Percentiles rank a stretch among this genome's conserved stretches.
Conservation (phyloP, 768 basidiomycete species). For the Mycena pura region DNA sequence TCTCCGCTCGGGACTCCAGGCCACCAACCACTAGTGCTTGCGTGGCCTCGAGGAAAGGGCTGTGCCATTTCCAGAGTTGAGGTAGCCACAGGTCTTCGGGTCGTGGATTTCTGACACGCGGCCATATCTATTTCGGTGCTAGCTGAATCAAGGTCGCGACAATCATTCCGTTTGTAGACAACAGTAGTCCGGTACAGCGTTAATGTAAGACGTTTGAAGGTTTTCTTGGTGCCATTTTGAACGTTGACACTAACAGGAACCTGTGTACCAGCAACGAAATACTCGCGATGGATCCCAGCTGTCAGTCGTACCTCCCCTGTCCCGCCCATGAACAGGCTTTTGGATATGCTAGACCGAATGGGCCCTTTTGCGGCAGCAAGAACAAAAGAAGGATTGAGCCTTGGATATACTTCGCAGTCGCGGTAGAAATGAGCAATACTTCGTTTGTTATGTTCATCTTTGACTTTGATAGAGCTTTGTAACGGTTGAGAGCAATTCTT, state of each 20-base stretch:
- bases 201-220: constrained; percentile 69
- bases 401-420: constrained; percentile 80
- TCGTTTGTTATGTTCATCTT: constrained; percentile 63
- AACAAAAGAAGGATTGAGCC: constrained; percentile 63
- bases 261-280: constrained; percentile 85
- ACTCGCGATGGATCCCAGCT: constrained; percentile 70
- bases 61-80: constrained; percentile 71
- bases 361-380: constrained; percentile 68
- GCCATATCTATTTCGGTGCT: constrained; percentile 51
- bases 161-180: constrained; percentile 59
- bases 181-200: constrained; percentile 70
- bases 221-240: constrained; percentile 70
- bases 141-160: constrained; percentile 43
- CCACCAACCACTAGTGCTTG: constrained; percentile 92
- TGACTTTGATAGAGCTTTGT: constrained; percentile 75
- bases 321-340: constrained; percentile 67
- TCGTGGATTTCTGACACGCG: constrained; percentile 68
- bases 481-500: constrained; percentile 6
- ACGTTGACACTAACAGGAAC: constrained; percentile 73
- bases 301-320: constrained; percentile 68
- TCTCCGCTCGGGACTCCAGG: constrained; percentile 74
- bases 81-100: constrained; percentile 68
- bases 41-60: constrained; percentile 66
- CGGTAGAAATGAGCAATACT: constrained; percentile 93
- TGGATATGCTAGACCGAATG: constrained; percentile 61